Base-by-base conservation (phyloP, 2,329 filamentous ascomycete species). In the Cephalotrichum gorgonifer region DNA sequence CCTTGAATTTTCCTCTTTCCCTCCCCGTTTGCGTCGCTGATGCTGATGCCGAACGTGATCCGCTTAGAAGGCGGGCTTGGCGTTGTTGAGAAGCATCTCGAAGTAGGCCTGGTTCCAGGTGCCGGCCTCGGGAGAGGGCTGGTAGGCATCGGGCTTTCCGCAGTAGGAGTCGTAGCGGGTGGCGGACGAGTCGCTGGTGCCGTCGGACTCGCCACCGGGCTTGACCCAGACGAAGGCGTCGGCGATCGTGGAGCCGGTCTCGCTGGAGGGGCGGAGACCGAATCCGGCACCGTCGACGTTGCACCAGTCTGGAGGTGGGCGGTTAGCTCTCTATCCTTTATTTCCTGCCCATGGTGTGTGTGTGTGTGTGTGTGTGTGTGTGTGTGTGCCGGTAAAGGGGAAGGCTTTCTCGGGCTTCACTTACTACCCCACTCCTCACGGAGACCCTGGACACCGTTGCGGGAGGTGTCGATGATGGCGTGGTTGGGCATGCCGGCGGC, bases 181-280 rank as follows among this genome's bases (percentile, higher is more conserved):
- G 39, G 64, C 63, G 38, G 57, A 60, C 42, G 48, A 53, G 58
- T 66, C 64, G 55, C 60, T 63, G 42, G 64, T 67, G n/a, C 65
- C 65, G 48, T 68, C 56, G 8, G 64, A 85, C 61, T 74, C 71
- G 52, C 71, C 71, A 55, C 79, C 79, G 15, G 80, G 80, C 72
- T 84, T 84, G 57, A 81, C 67, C 80, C 79, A 83, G 44, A 83
- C 79, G 54, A 83, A 79, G 31, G 79, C 77, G 62, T 84, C 81
- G 47, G 73, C 71, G 20, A 79, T 70, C 6, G 65, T 59, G 56
- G 75, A 67, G 42, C 74, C 76, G n/a, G 78, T 83, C 54, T 72
- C 62, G 6, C 76, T 69, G 2, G 75, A 76, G 0, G 78, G 77
- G 35, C 76, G 72, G 44, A 68, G 64, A 54, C 80, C 80, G 56